Base-by-base conservation (phyloP, 1,139 yeast genomes). In the Blastobotrys indianensis region DNA sequence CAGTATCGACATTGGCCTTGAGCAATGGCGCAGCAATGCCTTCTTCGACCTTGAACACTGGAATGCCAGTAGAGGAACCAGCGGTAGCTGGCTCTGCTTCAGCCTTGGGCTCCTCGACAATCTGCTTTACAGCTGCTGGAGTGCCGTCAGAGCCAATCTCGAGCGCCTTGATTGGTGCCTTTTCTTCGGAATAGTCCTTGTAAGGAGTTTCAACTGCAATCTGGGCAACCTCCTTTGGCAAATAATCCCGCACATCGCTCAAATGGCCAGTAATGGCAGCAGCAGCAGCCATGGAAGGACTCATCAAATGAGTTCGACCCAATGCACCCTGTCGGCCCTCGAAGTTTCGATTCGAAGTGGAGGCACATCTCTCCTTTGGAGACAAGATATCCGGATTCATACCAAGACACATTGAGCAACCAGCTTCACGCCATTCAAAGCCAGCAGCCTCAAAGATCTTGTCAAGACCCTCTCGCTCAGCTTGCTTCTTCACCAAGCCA, bases 211-310 rank as follows among this genome's bases (percentile, higher is more conserved):
- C 79, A 49, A 87, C 69, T 20, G 73, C 64, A 50, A 87, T 71
- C 49, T 78, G 69, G 48, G 94, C 82, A 54, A 77, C 76, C 56
- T 79, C 85, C 49, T 72, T 67, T 55, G 77, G 84, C 51, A 80
- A 73, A 65, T 76, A 86, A 51, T 85, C 84, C 68, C 97, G 82
- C 56, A 88, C 90, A 65, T 92, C 98, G 41, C 85, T 77, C 62
- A 92, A 82, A 63, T 82, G 90, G 55, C 98, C 98, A 50, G 78
- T 79, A 55, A 92, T 82, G 58, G 94, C 97, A 30, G 98, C 97
- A 32, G 97, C 97, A 17, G 98, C 98, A 41, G 98, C 97, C 98
- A 92, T 92, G 31, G 95, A 95, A 32, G 98, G 98, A 12, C 97
- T 87, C 94, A 90, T 87, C 64, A 92, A 77, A 64, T 92, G 98